Conservation (phyloP, 305 asterid species). For the Solanum hybrid region DNA sequence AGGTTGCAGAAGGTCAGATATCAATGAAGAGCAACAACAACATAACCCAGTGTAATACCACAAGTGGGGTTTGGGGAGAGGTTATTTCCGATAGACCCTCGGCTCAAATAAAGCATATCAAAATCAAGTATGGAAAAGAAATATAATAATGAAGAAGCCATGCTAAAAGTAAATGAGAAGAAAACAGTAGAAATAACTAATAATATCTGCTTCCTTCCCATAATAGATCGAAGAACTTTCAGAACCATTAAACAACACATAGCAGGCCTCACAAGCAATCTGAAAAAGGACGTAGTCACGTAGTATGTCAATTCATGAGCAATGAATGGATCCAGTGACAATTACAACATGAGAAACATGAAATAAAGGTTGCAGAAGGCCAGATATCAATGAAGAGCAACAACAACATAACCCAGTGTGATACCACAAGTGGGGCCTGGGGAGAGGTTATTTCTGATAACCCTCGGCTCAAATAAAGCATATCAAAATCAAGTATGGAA, state of each 20-base stretch:
- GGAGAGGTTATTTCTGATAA: background rate
- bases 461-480: background rate
- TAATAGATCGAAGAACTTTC: slow-evolving; percentile 43
- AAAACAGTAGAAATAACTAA: background rate
- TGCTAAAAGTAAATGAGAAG: background rate
- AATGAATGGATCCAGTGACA: background rate
- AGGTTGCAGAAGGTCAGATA: background rate
- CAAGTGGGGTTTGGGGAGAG: background rate
- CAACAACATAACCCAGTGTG: background rate
- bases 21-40: background rate
- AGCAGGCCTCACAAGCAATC: slow-evolving; percentile 29
- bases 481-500: background rate
- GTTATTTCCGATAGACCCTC: background rate
- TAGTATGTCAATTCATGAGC: background rate
- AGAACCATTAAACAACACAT: slow-evolving; percentile 54
- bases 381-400: background rate
- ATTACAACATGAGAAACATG: background rate
- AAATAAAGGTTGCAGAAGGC: background rate
- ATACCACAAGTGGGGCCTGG: background rate
- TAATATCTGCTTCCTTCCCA: slow-evolving; percentile 35
- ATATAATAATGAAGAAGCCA: background rate
- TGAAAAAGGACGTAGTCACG: background rate
- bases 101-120: background rate
- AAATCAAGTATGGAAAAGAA: background rate
- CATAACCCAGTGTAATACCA: background rate